Evolutionary conservation across 805 yeast species (phyloP), one percentile per base, ranked within the genome.

Genomic region (Wickerhamiella azyma): DNA sequence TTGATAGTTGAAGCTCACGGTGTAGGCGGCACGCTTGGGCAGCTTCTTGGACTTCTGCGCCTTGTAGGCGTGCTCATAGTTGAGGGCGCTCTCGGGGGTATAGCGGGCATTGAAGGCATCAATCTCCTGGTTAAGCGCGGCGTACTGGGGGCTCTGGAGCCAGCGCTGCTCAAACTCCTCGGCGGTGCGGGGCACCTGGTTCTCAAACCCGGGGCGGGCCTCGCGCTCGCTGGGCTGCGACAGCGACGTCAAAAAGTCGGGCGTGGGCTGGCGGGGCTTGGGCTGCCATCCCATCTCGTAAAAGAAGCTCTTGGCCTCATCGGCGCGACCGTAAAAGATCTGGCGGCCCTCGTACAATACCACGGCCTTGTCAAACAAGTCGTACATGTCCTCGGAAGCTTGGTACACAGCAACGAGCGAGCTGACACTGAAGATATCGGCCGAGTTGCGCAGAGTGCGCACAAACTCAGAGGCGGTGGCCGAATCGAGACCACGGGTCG

Each of bases 401-500:
- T 78, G 84, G 59, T 76, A 76, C 42, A 81, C 76, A 26, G 89
- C 82, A 42, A 81, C 78, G 39, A 78, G 67, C 1, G 83, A 77
- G 5, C 81, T 68, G 11, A 74, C 66, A 19, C 70, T 67, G 48
- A 71, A 60, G 43, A 78, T 63, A 30, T 68, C 63, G 3, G 85
- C 79, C n/a, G 75, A 65, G 2, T 76, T 71, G 55, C 81, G 76
- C 50, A 83, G 67, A 17, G 85, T 79, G 50, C 75, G 68, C 36
- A 81, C 69, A 56, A 76, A 83, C 58, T 81, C 88, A 52, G 80
- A 67, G 2, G 94, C 94, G 37, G 92, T 82, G 9, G 92, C 81
- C 3, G 92, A 72, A 64, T 83, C 94, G 49, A 84, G 69, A 55
- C 94, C 94, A 66, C 92, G 75, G 5, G 94, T 84, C 5, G 89